A percentile compares a stretch with the other conserved stretches of the same genome.
Evolutionary conservation across 2,329 filamentous ascomycete genomes (phyloP).

Genomic region (Monilinia aucupariae): DNA sequence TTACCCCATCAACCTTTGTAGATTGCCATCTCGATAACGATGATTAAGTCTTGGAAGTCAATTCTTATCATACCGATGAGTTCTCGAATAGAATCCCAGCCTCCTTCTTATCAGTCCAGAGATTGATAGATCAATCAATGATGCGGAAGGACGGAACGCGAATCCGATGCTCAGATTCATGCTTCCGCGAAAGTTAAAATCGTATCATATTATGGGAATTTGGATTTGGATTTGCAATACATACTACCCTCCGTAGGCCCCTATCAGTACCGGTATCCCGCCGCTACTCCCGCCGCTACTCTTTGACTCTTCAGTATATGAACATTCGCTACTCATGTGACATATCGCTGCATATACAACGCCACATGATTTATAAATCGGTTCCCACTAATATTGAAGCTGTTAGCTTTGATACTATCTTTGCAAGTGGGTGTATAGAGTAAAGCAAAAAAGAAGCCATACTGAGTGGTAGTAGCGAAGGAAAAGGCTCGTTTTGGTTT

Average conservation of each 20-base stretch:
- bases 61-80: not conserved
- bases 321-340: no score
- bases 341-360: not conserved
- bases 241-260: not conserved
- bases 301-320: not conserved
- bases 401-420: not conserved
- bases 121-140: not conserved
- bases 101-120: not conserved
- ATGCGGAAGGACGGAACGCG: not conserved
- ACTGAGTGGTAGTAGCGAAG: not conserved
- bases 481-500: not conserved
- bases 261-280: not conserved
- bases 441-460: no score
- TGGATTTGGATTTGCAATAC: no score
- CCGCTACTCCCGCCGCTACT: not conserved
- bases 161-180: not conserved
- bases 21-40: not conserved
- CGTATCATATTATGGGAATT: not conserved
- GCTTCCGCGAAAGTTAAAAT: not conserved
- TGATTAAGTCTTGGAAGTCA: not conserved
- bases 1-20: no score
- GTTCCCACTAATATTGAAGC: conserved; percentile 7
- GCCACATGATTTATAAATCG: not conserved
- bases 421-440: not conserved
- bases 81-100: not conserved